phyloP scores from a whole-genome alignment of 1,284 basidiomycete genomes.

The Porodaedalea pini region DNA sequence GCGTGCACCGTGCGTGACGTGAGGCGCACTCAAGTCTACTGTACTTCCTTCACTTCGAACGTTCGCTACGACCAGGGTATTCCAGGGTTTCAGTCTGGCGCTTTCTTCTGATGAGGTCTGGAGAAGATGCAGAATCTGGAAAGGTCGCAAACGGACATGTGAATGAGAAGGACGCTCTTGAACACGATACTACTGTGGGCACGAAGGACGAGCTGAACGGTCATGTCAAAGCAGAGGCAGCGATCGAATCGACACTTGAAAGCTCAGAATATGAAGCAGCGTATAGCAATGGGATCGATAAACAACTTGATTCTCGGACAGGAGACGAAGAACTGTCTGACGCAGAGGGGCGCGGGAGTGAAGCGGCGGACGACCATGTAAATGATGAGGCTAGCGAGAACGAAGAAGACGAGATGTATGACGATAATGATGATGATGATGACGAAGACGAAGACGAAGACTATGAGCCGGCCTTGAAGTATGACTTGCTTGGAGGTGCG shows the following conservation, averaged over 20 bases:
- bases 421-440: slow-evolving; percentile 19
- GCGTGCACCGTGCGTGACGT: not conserved
- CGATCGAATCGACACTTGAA: not conserved
- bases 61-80: not conserved
- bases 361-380: not conserved
- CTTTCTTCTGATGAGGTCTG: not conserved
- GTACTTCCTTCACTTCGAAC: not conserved
- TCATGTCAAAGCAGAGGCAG: not conserved
- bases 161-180: slow-evolving; percentile 1
- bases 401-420: not conserved
- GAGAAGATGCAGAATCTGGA: not conserved
- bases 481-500: slow-evolving; percentile 75
- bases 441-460: slow-evolving; percentile 48
- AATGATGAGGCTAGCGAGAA: not conserved
- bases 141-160: not conserved
- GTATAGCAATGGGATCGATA: too few species aligned
- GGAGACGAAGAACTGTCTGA: too few species aligned
- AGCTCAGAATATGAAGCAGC: too few species aligned
- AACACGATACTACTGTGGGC: not conserved
- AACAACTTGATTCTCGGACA: too few species aligned
- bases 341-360: not conserved
- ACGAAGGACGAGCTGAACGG: not conserved
- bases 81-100: not conserved
- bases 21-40: not conserved
- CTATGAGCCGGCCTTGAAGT: slow-evolving; percentile 88